Evolutionary conservation across 2,329 filamentous ascomycete genomes (phyloP).

Genomic region (Neodidymelliopsis sp.): DNA sequence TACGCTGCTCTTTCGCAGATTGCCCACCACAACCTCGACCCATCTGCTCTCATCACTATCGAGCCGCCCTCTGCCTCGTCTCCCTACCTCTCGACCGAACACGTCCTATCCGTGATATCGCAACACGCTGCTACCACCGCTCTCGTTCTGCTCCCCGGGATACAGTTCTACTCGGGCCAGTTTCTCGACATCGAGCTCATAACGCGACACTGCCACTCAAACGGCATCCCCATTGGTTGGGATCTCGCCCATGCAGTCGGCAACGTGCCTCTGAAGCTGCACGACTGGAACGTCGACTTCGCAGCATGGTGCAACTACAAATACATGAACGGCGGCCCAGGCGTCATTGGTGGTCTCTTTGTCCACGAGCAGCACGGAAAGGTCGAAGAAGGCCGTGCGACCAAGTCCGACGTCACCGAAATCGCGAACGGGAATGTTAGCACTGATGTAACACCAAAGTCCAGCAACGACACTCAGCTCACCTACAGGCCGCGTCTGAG

Average conservation of each 20-base stretch:
- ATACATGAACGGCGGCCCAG: slow-evolving; percentile 87
- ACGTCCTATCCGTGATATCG: slow-evolving; percentile 77
- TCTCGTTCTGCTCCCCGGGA: slow-evolving; percentile 80
- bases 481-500: slow-evolving; percentile 71
- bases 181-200: slow-evolving; percentile 83
- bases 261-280: slow-evolving; percentile 79
- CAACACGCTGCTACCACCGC: slow-evolving; percentile 75
- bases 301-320: slow-evolving; percentile 96
- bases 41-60: slow-evolving; percentile 76
- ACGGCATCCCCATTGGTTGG: slow-evolving; percentile 81
- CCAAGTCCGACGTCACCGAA: slow-evolving; percentile 23
- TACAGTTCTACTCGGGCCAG: slow-evolving; percentile 93
- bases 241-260: slow-evolving; percentile 87
- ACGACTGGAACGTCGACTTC: slow-evolving; percentile 92
- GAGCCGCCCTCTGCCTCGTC: slow-evolving; percentile 61
- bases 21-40: slow-evolving; percentile 70
- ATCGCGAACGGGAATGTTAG: slow-evolving; percentile 36
- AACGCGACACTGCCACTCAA: slow-evolving; percentile 75
- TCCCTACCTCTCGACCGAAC: slow-evolving; percentile 72
- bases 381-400: slow-evolving; percentile 50
- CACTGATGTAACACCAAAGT: not conserved
- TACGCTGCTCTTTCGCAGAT: slow-evolving; percentile 88
- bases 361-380: slow-evolving; percentile 77
- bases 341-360: slow-evolving; percentile 80
- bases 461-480: slow-evolving; percentile 40